These are phyloP conservation scores for Elaeis oleifera DNA, from an alignment of 202 grass and related monocot species.

Conservation along the genomic window DNA sequence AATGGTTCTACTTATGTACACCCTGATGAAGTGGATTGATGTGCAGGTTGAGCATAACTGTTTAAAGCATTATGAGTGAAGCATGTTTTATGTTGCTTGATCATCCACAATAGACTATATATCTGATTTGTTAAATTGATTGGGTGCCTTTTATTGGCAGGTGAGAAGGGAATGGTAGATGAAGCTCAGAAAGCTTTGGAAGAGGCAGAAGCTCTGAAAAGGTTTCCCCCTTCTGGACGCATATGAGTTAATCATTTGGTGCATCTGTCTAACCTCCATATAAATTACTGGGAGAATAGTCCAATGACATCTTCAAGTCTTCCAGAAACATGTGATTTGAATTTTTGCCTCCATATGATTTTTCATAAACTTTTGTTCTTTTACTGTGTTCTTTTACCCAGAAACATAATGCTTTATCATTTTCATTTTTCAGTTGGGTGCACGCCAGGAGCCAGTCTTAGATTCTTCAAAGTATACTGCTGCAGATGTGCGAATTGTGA, in stretches of 20 bases:
- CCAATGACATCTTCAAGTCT: too few relatives aligned
- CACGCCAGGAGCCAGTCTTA: constrained; percentile 14
- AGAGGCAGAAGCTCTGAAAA: constrained; percentile 32
- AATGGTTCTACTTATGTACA: too few relatives aligned
- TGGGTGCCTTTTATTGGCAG: constrained; percentile 8
- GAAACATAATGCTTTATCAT: too few relatives aligned
- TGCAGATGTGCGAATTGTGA: constrained; percentile 28
- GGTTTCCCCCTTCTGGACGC: neutral
- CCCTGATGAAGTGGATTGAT: too few relatives aligned
- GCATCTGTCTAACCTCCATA: neutral
- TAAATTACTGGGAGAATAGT: neutral
- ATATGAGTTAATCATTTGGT: neutral
- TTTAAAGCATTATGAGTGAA: too few relatives aligned
- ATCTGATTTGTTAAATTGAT: neutral
- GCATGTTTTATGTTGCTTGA: neutral
- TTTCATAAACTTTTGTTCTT: neutral
- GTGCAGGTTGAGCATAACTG: too few relatives aligned
- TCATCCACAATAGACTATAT: neutral
- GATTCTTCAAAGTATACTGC: constrained; percentile 22
- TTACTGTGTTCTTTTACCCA: too few relatives aligned
- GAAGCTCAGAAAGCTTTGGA: constrained; percentile 30
- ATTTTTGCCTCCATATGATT: neutral
- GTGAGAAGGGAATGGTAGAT: constrained; percentile 28
- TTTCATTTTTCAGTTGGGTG: constrained; percentile 16
- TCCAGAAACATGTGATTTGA: neutral